Evolutionary conservation across 345 rosid species (phyloP).

Genomic region (Camelina laxa): DNA sequence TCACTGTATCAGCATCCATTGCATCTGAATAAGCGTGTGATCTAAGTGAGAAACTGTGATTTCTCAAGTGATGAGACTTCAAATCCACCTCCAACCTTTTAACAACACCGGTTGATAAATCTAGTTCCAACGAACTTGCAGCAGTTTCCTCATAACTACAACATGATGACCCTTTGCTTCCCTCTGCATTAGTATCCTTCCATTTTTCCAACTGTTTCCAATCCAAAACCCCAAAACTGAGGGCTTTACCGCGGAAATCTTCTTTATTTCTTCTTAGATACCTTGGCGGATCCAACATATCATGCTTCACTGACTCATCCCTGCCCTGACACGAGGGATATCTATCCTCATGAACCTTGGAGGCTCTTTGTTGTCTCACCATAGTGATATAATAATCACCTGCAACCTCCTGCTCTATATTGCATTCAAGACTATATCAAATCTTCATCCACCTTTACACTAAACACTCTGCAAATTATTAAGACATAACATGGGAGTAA

Average conservation of each 20-base stretch:
- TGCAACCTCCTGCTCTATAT: constrained; percentile 26
- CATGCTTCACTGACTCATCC: constrained; percentile 69
- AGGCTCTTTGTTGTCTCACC: constrained; percentile 45
- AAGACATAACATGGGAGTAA: background rate
- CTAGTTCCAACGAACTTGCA: constrained; percentile 45
- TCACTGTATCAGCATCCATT: constrained; percentile 32
- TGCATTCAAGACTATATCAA: constrained; percentile 19
- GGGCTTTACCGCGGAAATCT: constrained; percentile 63
- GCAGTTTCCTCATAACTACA: constrained; percentile 46
- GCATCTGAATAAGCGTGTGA: constrained; percentile 42
- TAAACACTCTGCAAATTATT: constrained; percentile 25
- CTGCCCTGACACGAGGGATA: constrained; percentile 37
- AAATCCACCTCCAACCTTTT: constrained; percentile 37
- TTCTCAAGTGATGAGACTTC: constrained; percentile 45
- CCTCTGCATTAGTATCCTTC: constrained; percentile 50
- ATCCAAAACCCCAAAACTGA: constrained; percentile 87
- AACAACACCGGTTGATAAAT: constrained; percentile 31
- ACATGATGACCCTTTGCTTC: constrained; percentile 28
- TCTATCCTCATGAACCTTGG: constrained; percentile 52
- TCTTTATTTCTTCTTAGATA: constrained; percentile 60
- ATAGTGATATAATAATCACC: background rate
- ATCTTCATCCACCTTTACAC: constrained; percentile 27
- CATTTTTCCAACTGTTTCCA: constrained; percentile 70
- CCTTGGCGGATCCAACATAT: constrained; percentile 71
- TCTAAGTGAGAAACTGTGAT: constrained; percentile 33